Base-by-base conservation (phyloP, 441 rosid species). In the Adansonia gregorii region DNA sequence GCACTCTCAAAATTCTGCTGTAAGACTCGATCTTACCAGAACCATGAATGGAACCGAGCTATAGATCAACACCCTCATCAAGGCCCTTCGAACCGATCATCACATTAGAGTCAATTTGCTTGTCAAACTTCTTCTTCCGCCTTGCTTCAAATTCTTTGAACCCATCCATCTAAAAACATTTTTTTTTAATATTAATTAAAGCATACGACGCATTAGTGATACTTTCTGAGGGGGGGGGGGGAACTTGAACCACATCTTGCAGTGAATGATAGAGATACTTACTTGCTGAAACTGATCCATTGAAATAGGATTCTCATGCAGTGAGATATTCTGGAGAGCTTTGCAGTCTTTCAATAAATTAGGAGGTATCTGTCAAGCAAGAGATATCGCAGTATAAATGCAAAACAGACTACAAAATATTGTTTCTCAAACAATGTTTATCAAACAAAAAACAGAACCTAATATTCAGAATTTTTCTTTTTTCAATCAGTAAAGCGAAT, bases 201-300 rank as follows among this genome's bases (percentile, higher is more conserved):
- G 12, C 41, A 45, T 10, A 22, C 14, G 51, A 7, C 43, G 55
- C 1, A 39, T 75, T 49, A 54, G 24, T 59, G 22, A 27, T 22
- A 27, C 35, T 27, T 27, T 27, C 35, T 27, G 1, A 3, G 35
- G 35, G 35, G 35, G 35, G 3, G 35, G 35, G 4, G 4, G 1
- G 1, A 3, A 35, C 4, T 35, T 35, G 39, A 35, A 35, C 39
- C 39, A 35, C 4, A 31, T 35, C 27, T 45, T 39, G 24, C 24
- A 76, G 22, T 55, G 12, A 49, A 56, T 60, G 10, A 31, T 35
- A 49, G 19, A 75, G 66, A 61, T 76, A 78, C 82, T 82, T 83
- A 85, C 99, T 92, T 87, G 91, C 87, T 95, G 99, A 88, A 95
- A 93, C 84, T 92, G 92, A 83, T 92, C 98, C 95, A 95, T 89